Evolutionary conservation across 108 stramenopile genomes (phyloP), one percentile per base, ranked within the genome.

Genomic region (Fragilariopsis cylindrus): DNA sequence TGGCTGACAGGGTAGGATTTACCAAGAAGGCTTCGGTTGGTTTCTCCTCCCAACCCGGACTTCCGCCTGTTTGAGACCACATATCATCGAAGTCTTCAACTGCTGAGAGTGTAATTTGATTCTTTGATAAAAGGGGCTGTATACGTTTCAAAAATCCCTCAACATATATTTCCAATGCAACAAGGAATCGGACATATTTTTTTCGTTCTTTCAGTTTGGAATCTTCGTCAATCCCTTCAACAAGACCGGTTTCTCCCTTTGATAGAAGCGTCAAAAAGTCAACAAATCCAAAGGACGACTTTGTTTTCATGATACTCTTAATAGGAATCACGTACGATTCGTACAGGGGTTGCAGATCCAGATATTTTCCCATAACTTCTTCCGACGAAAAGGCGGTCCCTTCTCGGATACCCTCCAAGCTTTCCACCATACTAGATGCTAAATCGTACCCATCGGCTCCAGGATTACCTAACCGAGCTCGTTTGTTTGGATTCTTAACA

Each of bases 361-460:
- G 67, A 81, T 92, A 91, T 68, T 89, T 87, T 12, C 94, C 92
- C 83, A 91, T 78, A 58, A 91, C 81, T 87, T 95, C 90, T 70
- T 95, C 88, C 7, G 86, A 57, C 9, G 81, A 65, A 74, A 78
- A 91, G 42, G 86, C 53, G 19, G 82, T 80, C 9, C 86, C 88
- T 3, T 81, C 77, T 15, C 70, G 65, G 49, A 89, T 72, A n/a
- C 71, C 71, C 30, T 72, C 60, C n/a, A 87, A 72, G 48, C 74
- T 78, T 52, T 75, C 77, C 15, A 68, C 44, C 15, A 92, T 46
- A 15, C 82, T 57, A 7, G 88, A 87, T 1, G 85, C 83, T 56
- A 92, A 73, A 75, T 95, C 94, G 60, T 90, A 95, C 48, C 94
- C 94, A 82, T 95, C 91, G 44, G 89, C 88, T 6, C 76, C 54